Evolutionary conservation across 2,329 filamentous ascomycete genomes (phyloP), one percentile per base, ranked within the genome.

Genomic region (Ophiocordyceps camponoti-floridani): DNA sequence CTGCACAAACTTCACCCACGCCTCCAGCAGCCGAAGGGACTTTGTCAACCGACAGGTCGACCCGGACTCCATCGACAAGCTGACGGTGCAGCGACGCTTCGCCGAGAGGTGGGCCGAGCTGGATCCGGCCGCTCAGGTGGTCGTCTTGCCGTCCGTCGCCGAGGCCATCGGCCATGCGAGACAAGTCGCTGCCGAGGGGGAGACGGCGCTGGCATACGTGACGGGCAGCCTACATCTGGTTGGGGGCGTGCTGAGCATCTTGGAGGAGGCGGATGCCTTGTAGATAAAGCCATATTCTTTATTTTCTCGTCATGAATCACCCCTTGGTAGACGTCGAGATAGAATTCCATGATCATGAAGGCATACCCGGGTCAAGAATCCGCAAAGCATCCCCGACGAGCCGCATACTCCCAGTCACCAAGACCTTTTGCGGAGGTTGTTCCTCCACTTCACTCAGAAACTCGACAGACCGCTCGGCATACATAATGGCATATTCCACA

Each of bases 321-420:
- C 6, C 14, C 31, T 35, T 10, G 3, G 31, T 13, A 35, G 11
- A n/a, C 13, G 31, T 14, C 13, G 31, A 35, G 31, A 12, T 14
- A 35, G 11, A 35, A 12, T 35, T 14, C 5, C 31, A 35, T 10
- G 2, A 12, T 41, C 40, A 67, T 38, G 60, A 54, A 50, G 61
- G 53, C 46, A 53, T 53, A 12, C 62, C 61, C 9, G 67, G 66
- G 53, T 69, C 84, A 47, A 93, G 60, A 1, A 83, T 77, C 58
- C 83, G 79, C 44, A 94, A 65, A 41, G 87, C 67, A 11, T 82
- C 84, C 8, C 87, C 86, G 1, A 88, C 85, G 37, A 94, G 69
- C 66, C 94, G 82, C 55, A 94, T 63, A 58, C 85, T 93, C 2
- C 87, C 87, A 13, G 87, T 94, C 10, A 85, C 79, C 45, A 94